A percentile compares a stretch with the other conserved stretches of the same genome.
Evolutionary conservation across 1,284 basidiomycete genomes (phyloP).

Genomic region (Sporisorium iseilematis-ciliati): DNA sequence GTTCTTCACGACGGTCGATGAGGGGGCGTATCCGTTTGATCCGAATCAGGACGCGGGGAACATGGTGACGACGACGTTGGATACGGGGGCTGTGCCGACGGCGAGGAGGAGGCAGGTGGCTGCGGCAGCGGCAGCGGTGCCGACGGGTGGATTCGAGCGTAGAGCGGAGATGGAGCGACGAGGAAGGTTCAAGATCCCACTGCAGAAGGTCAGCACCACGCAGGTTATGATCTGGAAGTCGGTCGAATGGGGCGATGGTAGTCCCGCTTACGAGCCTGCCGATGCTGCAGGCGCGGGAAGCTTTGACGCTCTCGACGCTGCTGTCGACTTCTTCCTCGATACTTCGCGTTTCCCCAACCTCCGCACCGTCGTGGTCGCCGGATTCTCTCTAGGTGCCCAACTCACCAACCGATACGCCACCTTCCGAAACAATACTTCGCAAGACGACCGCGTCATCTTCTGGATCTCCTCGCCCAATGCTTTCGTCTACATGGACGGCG

Average conservation of each 20-base stretch:
- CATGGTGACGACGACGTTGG: slow-evolving; percentile 10
- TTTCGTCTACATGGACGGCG: slow-evolving; percentile 58
- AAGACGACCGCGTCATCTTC: slow-evolving; percentile 54
- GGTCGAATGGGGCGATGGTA: slow-evolving; percentile 57
- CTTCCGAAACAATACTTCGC: slow-evolving; percentile 37
- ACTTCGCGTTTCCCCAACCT: slow-evolving; percentile 54
- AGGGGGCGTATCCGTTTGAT: slow-evolving; percentile 58
- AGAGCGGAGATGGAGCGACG: neutral
- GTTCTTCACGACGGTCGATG: slow-evolving; percentile 56
- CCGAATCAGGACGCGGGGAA: slow-evolving; percentile 12
- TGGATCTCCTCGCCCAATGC: slow-evolving; percentile 61
- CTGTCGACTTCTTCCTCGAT: slow-evolving; percentile 55
- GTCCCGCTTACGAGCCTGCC: slow-evolving; percentile 45
- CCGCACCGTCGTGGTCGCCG: slow-evolving; percentile 61
- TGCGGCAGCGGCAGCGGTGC: too few species aligned
- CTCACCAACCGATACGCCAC: slow-evolving; percentile 59
- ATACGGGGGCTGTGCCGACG: slow-evolving; percentile 17
- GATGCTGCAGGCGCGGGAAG: slow-evolving; percentile 28
- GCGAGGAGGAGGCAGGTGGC: neutral
- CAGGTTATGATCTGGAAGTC: slow-evolving; percentile 52
- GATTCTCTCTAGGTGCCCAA: slow-evolving; percentile 63
- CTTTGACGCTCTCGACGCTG: slow-evolving; percentile 61
- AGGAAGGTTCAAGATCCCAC: slow-evolving; percentile 4
- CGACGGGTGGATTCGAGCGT: neutral
- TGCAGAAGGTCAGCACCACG: slow-evolving; percentile 34